Conservation (phyloP, 805 yeast genomes). For the Monosporozyma solicola region DNA sequence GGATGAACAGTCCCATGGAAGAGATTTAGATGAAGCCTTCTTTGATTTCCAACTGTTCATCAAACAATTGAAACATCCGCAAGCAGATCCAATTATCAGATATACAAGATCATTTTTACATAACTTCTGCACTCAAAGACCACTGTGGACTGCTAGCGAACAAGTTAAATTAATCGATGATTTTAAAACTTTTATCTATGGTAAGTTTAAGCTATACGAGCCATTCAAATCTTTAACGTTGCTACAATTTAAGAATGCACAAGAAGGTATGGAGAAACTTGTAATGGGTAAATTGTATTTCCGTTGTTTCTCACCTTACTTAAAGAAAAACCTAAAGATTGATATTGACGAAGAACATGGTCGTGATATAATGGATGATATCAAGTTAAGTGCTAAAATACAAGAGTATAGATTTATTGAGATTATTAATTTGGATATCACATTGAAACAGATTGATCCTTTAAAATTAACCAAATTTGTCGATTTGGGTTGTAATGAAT, state of each 20-base stretch:
- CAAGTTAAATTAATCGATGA: constrained; percentile 70
- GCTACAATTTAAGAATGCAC: constrained; percentile 55
- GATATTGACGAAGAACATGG: constrained; percentile 46
- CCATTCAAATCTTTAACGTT: constrained; percentile 67
- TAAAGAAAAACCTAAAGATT: constrained; percentile 12
- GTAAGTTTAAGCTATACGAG: constrained; percentile 49
- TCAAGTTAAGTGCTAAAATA: constrained; percentile 40
- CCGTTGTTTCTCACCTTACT: constrained; percentile 67
- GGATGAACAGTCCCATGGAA: not conserved
- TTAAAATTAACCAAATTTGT: constrained; percentile 43
- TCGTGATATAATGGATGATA: constrained; percentile 57
- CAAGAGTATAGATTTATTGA: constrained; percentile 63
- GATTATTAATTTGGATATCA: constrained; percentile 63
- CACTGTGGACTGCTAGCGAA: constrained; percentile 65
- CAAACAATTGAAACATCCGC: constrained; percentile 55
- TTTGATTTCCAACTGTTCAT: constrained; percentile 84
- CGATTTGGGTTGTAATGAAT: constrained; percentile 61
- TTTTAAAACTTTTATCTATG: constrained; percentile 63
- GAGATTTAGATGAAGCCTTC: constrained; percentile 12
- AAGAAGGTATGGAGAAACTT: constrained; percentile 88
- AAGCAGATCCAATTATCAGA: constrained; percentile 82
- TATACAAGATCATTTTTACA: constrained; percentile 76
- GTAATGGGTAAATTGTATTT: constrained; percentile 79
- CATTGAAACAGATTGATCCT: constrained; percentile 30
- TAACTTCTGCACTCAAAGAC: constrained; percentile 52